Conservation (phyloP, 2,329 filamentous ascomycete genomes). For the Botrytis tulipae region DNA sequence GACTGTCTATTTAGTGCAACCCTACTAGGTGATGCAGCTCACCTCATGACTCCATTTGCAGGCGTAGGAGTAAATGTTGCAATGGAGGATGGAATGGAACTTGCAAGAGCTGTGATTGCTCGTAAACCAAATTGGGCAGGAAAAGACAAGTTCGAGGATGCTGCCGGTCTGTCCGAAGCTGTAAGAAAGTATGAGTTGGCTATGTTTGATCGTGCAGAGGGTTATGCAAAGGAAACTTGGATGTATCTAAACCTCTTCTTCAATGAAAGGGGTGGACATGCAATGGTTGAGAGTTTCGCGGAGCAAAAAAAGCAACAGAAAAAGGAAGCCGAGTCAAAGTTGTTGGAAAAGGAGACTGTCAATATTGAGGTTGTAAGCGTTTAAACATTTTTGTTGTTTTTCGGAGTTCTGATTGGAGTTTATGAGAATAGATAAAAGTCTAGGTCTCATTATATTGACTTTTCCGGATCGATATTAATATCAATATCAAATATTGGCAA, state of each 20-base stretch:
- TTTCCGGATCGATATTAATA: background rate
- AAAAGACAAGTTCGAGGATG: conserved; percentile 20
- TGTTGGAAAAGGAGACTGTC: background rate
- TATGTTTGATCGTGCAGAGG: conserved; percentile 26
- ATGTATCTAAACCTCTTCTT: conserved; percentile 24
- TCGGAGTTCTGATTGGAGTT: background rate
- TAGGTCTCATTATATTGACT: background rate
- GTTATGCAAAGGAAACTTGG: conserved; percentile 22
- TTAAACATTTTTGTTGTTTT: background rate
- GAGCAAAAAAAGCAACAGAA: conserved; percentile 13
- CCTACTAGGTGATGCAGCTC: conserved; percentile 50
- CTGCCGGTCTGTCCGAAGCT: conserved; percentile 8
- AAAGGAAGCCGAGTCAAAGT: background rate
- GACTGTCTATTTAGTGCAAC: conserved; percentile 43
- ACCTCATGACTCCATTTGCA: conserved; percentile 44
- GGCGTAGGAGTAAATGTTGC: conserved; percentile 49
- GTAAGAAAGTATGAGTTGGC: conserved; percentile 25
- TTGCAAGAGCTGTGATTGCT: conserved; percentile 35
- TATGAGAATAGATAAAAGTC: background rate
- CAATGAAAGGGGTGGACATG: conserved; percentile 19
- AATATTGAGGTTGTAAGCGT: conserved; percentile 3
- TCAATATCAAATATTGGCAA: background rate
- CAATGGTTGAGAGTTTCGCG: conserved; percentile 14
- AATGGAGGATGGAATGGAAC: conserved; percentile 45
- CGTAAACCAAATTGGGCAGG: conserved; percentile 39